A percentile compares a stretch with the other conserved stretches of the same genome.
phyloP scores from a whole-genome alignment of 2,329 filamentous ascomycete genomes.

The Aspergillus terreus region DNA sequence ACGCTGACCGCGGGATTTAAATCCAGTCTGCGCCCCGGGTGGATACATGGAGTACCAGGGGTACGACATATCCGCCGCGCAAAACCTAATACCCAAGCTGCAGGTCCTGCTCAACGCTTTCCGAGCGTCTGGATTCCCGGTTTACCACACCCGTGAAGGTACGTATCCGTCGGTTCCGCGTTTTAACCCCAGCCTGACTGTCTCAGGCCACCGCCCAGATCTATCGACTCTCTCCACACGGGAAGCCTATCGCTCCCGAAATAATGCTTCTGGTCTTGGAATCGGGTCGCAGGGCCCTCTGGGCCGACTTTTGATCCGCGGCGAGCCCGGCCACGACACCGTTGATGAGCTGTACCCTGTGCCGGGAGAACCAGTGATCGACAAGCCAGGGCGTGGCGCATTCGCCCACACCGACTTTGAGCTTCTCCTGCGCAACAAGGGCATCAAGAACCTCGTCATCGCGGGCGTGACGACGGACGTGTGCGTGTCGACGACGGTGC shows the following conservation, averaged over 20 bases:
- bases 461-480: conserved; percentile 56
- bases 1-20: conserved; percentile 5
- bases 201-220: conserved; percentile 47
- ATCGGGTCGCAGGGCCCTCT: conserved; percentile 54
- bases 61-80: conserved; percentile 39
- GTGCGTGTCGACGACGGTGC: conserved; percentile 53
- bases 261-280: conserved; percentile 49
- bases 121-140: conserved; percentile 37
- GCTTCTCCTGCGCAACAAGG: conserved; percentile 47
- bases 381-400: conserved; percentile 53
- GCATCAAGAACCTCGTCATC: conserved; percentile 51
- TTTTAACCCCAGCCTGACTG: conserved; percentile 10
- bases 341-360: conserved; percentile 52
- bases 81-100: conserved; percentile 39
- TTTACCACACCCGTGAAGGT: conserved; percentile 48
- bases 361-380: conserved; percentile 48
- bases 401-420: conserved; percentile 56
- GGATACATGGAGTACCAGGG: conserved; percentile 46
- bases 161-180: background rate
- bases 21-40: conserved; percentile 39
- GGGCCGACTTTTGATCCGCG: conserved; percentile 56
- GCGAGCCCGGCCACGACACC: conserved; percentile 56
- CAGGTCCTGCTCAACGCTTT: conserved; percentile 38
- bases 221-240: conserved; percentile 54
- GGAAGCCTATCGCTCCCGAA: conserved; percentile 52